Evolutionary conservation across 495 filamentous ascomycete genomes (phyloP).

Genomic region (Xylaria nigripes): DNA sequence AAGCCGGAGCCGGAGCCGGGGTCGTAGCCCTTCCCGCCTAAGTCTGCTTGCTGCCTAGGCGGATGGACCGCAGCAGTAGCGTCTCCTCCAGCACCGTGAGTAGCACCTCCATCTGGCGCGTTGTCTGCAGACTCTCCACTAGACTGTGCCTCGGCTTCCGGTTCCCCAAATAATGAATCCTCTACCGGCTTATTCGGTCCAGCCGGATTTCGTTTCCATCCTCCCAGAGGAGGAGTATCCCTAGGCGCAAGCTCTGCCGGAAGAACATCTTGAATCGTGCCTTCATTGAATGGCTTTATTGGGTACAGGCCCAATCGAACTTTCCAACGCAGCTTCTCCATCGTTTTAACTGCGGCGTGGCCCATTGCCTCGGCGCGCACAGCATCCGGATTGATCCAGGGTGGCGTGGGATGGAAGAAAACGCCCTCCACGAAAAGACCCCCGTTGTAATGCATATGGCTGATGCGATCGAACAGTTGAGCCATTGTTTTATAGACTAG

Average conservation of each 20-base stretch:
- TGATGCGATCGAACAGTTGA: background rate
- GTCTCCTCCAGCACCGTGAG: no score
- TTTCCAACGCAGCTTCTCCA: background rate
- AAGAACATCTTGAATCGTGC: background rate
- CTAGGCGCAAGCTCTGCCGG: background rate
- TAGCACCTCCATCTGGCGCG: no score
- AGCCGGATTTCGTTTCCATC: no score
- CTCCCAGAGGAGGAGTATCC: background rate
- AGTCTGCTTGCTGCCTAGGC: no score
- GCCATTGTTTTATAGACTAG: background rate
- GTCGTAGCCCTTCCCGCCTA: no score
- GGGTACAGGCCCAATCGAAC: conserved; percentile 1
- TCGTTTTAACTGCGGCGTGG: background rate
- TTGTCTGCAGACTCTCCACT: no score
- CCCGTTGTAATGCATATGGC: background rate
- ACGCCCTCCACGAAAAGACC: background rate
- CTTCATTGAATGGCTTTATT: background rate
- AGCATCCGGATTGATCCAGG: conserved; percentile 2
- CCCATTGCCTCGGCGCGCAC: conserved; percentile 6
- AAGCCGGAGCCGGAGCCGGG: no score
- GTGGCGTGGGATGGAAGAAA: background rate
- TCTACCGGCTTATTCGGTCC: no score
- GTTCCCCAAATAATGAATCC: background rate
- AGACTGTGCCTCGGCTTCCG: no score
- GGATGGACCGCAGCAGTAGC: no score